Evolutionary conservation across 2,329 filamentous ascomycete genomes (phyloP), one percentile per base, ranked within the genome.

Genomic region (Sclerotinia trifoliorum): DNA sequence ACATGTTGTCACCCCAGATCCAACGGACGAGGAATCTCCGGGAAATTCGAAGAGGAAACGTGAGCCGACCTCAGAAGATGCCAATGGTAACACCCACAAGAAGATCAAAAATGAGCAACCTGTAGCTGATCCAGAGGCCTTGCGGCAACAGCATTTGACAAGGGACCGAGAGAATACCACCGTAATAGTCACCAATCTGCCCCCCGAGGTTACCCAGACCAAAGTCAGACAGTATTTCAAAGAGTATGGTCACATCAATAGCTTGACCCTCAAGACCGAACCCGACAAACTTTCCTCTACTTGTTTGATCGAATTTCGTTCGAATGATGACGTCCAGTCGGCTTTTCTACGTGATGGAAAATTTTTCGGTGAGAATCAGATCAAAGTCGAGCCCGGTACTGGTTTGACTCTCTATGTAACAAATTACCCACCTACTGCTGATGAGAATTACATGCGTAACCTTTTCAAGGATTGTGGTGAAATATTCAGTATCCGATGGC

Each of bases 111-210:
- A 69, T 67, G 63, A 69, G 39, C 51, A 66, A 58, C 57, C 51
- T 49, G 51, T 82, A 79, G 70, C 58, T 52, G 80, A 81, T 44
- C 78, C 80, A 17, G 72, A 76, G 32, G 71, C 75, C 39, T 73
- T 78, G 49, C 73, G 78, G 55, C 79, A 80, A 44, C 75, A 82
- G 69, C 72, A 68, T 77, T 81, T 83, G 42, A 94, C 92, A 78
- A 89, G 95, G 67, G 94, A 99, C 78, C 89, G 95, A 54, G 95
- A 99, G 77, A 91, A 98, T 78, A 90, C 93, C 0, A 94, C 92
- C 0, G 85, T 98, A 60, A 86, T 96, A 65, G 89, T 97, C 5
- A 88, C 86, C 63, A 91, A 93, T 73, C 80, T 99, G 32, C 93
- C 95, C 1, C 74, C 78, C 4, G 86, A 90, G 66, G 86, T 88